A percentile compares a stretch with the other conserved stretches of the same genome.
Evolutionary conservation across 495 filamentous ascomycete genomes (phyloP).

Genomic region (Xylaria sp.): DNA sequence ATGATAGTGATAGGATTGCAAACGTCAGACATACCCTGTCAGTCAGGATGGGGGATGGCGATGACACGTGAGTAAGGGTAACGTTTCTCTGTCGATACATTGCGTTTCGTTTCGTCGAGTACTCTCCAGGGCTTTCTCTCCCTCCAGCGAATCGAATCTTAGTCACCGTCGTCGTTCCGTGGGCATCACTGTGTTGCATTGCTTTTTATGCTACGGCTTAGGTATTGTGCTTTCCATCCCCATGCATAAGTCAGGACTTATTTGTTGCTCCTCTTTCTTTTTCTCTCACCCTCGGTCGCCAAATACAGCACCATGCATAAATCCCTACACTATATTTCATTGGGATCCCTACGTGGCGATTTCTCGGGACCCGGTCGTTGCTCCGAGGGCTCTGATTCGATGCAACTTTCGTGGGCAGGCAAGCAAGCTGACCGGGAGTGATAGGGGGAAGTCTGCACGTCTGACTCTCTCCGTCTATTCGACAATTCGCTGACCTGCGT

Average conservation of each 20-base stretch:
- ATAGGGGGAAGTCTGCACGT: neutral
- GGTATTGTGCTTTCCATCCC: neutral
- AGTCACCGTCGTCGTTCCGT: neutral
- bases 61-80: slow-evolving; percentile 3
- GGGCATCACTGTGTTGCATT: slow-evolving; percentile 14
- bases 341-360: slow-evolving; percentile 15
- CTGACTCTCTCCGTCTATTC: neutral
- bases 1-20: slow-evolving; percentile 1
- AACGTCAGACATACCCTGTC: neutral
- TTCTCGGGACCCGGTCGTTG: slow-evolving; percentile 7
- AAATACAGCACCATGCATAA: slow-evolving; percentile 24
- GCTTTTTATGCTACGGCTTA: slow-evolving; percentile 12
- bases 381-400: slow-evolving; percentile 8
- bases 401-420: neutral
- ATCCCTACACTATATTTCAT: neutral
- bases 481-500: neutral
- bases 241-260: neutral
- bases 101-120: slow-evolving; percentile 4
- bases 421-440: neutral
- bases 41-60: neutral
- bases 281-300: slow-evolving; percentile 22
- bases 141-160: slow-evolving; percentile 16
- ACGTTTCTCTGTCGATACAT: neutral
- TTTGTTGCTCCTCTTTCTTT: neutral
- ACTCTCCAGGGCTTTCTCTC: neutral